Base-by-base conservation (phyloP, 148 eudicot species). In the Mesembryanthemum crystallinum region DNA sequence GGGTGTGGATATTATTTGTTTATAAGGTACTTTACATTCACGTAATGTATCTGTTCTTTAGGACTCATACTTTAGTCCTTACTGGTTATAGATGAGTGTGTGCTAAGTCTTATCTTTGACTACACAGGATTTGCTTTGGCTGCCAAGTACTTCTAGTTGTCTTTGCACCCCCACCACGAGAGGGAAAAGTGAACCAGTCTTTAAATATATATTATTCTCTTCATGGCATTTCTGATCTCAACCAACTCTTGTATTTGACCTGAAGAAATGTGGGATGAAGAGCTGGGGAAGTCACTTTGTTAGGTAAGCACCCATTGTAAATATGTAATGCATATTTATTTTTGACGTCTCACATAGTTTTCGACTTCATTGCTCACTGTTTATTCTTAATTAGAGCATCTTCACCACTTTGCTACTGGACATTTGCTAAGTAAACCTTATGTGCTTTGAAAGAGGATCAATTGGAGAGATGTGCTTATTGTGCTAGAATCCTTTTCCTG, bases 281-380 rank as follows among this genome's bases (percentile, higher is more conserved):
- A 67, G 39, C 9, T 23, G 43, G 24, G 32, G 72, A 28, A 20
- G 24, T 64, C 77, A 32, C 60, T 27, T 29, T 59, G 17, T 79
- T 73, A 29, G 67, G 69, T 73, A 66, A 29, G 77, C 68, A 20
- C 13, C 61, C n/a, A n/a, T n/a, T n/a, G n/a, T n/a, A n/a, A n/a
- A n/a, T n/a, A 27, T 71, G 33, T 39, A 30, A 13, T 70, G 39
- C 58, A 27, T 28, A 10, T 67, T 23, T 65, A 45, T 12, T 75
- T 64, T 24, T 52, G 64, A 23, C 57, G 10, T 30, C 30, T 30
- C 43, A 0, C 0, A 32, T 21, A n/a, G n/a, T 58, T 25, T 55
- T 35, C 3, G 39, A 28, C 25, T 28, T 18, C 29, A 57, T 43
- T 60, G 37, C 33, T 25, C 24, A 21, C 13, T 23, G 9, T 21